Conservation (phyloP, 192 early-diverging fungal genomes). For the Backusella australiensis region DNA sequence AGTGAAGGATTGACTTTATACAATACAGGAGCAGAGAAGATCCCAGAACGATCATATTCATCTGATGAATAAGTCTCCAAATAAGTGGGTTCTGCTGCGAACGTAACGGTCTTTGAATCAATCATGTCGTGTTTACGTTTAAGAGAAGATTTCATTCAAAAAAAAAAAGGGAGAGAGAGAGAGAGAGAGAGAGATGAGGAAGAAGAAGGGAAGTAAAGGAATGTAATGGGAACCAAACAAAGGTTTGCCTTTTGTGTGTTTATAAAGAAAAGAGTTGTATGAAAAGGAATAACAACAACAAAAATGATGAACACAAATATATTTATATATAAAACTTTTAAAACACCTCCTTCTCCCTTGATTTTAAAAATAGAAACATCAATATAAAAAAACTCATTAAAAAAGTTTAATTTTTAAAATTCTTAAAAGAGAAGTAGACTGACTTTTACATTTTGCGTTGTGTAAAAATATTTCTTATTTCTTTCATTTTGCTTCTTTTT, state of each 20-base stretch:
- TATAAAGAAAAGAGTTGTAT: slow-evolving; percentile 4
- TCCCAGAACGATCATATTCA: slow-evolving; percentile 14
- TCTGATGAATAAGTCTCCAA: slow-evolving; percentile 10
- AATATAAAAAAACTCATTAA: not conserved
- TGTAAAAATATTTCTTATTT: not conserved
- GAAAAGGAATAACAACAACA: slow-evolving; percentile 6
- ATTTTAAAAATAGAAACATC: not conserved
- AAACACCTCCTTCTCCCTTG: not conserved
- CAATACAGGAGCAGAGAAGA: not conserved
- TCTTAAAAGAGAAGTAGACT: not conserved
- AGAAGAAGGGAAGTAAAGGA: not conserved
- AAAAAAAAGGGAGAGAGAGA: not conserved
- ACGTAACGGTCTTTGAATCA: slow-evolving; percentile 6
- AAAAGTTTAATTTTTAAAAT: not conserved
- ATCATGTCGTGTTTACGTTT: slow-evolving; percentile 7
- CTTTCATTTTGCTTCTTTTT: not conserved
- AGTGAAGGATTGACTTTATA: slow-evolving; percentile 21
- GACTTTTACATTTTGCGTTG: not conserved
- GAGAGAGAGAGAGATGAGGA: not conserved
- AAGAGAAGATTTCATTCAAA: not conserved
- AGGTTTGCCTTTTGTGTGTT: slow-evolving; percentile 11
- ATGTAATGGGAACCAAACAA: not conserved
- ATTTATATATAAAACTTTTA: not conserved
- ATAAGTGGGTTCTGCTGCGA: not conserved
- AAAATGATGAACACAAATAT: slow-evolving; percentile 8